Evolutionary conservation across 805 yeast species (phyloP).

Genomic region (Spathaspora gorwiae): DNA sequence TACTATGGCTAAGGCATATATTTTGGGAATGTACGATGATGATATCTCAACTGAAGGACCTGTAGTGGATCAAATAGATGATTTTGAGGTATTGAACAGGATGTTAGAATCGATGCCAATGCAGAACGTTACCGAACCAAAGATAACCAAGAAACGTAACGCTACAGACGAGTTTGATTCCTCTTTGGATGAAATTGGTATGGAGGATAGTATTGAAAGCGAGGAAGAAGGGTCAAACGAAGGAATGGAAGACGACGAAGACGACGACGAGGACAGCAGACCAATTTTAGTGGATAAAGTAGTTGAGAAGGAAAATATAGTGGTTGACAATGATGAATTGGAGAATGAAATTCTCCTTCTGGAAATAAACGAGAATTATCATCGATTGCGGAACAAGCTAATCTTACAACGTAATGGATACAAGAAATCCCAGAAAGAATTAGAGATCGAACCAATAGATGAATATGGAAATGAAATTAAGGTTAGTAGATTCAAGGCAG

Average conservation of each 20-base stretch:
- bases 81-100: slow-evolving; percentile 49
- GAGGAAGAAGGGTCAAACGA: slow-evolving; percentile 31
- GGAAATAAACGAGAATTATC: slow-evolving; percentile 53
- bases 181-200: slow-evolving; percentile 16
- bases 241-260: slow-evolving; percentile 20
- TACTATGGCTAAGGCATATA: slow-evolving; percentile 57
- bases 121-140: background rate
- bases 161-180: slow-evolving; percentile 3
- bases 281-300: slow-evolving; percentile 40
- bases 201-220: slow-evolving; percentile 25
- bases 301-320: slow-evolving; percentile 32
- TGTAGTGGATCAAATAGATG: slow-evolving; percentile 49
- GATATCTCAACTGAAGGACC: slow-evolving; percentile 54
- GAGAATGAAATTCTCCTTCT: slow-evolving; percentile 35
- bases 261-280: slow-evolving; percentile 31
- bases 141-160: background rate
- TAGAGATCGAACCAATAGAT: slow-evolving; percentile 66
- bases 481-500: slow-evolving; percentile 66
- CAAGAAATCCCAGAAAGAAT: slow-evolving; percentile 42
- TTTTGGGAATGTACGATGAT: slow-evolving; percentile 57
- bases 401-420: slow-evolving; percentile 40
- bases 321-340: slow-evolving; percentile 10
- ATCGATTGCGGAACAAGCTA: slow-evolving; percentile 50
- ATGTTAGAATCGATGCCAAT: slow-evolving; percentile 36
- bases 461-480: slow-evolving; percentile 55